Percentiles rank a stretch among this genome's conserved stretches.
These are phyloP conservation scores for Candolleomyces efflorescens DNA, from an alignment of 768 basidiomycete species.

Conservation along the genomic window DNA sequence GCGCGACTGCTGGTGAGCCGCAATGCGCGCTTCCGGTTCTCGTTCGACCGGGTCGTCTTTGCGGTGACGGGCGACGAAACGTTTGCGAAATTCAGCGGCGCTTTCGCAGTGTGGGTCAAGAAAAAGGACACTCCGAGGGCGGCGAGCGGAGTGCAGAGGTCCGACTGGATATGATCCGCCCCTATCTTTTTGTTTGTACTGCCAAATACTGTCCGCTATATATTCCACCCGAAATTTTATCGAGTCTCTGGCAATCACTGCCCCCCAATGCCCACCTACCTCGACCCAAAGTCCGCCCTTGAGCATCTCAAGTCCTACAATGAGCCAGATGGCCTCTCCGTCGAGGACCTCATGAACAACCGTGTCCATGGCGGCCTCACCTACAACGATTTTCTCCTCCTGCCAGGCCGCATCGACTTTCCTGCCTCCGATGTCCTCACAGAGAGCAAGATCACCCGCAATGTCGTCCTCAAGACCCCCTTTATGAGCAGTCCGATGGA, in stretches of 20 bases:
- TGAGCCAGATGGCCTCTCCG: constrained; percentile 77
- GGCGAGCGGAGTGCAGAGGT: not conserved
- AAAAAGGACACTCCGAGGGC: not conserved
- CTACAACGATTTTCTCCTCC: constrained; percentile 94
- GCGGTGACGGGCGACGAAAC: constrained; percentile 39
- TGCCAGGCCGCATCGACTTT: constrained; percentile 96
- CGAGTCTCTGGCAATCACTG: constrained; percentile 16
- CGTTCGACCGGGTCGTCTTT: constrained; percentile 61
- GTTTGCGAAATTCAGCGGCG: constrained; percentile 18
- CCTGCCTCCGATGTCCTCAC: constrained; percentile 73
- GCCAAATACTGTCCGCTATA: too few relatives aligned
- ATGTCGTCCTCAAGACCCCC: constrained; percentile 89
- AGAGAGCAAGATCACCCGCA: constrained; percentile 85
- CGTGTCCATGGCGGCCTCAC: constrained; percentile 86
- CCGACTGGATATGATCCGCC: not conserved
- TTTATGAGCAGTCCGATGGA: constrained; percentile 99
- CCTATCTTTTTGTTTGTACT: constrained; percentile 9
- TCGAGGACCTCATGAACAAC: constrained; percentile 85
- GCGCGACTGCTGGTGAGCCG: constrained; percentile 46
- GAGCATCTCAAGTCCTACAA: constrained; percentile 70
- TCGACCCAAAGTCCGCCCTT: constrained; percentile 71
- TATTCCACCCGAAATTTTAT: constrained; percentile 16
- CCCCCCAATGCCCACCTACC: constrained; percentile 35
- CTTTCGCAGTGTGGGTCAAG: constrained; percentile 10
- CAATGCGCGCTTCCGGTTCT: constrained; percentile 46